Base-by-base conservation (phyloP, 257 asterid genomes). In the Apocynum venetum region DNA sequence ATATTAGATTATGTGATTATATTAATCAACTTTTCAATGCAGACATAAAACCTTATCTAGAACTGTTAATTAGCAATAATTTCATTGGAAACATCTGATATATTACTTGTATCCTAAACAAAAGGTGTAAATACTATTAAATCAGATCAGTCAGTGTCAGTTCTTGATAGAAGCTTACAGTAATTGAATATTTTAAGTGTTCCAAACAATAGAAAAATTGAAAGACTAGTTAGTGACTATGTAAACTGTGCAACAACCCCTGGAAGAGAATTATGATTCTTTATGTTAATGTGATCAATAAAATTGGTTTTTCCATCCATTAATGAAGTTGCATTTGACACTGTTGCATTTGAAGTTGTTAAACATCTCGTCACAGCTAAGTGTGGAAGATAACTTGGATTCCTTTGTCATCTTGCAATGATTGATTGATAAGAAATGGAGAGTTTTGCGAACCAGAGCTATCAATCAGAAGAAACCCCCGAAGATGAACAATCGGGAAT, bases 371-470 rank as follows among this genome's bases (percentile, higher is more conserved):
- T 41, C 7, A 63, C 4, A 8, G 41, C 31, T 25, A 7, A 43
- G 0, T 44, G 35, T 68, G 72, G 72, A 19, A 67, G 52, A 17
- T 67, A 53, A 41, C 72, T 67, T 41, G 72, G 72, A 67, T 43
- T 43, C 52, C 51, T 67, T 67, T 67, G 72, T 52, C 72, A 67
- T 67, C 72, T 67, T 67, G 72, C 36, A 41, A 67, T 43, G 52
- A 67, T 43, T 67, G 51, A 66, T 66, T 40, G 49, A 38, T 5
- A 38, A 57, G 10, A 56, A 3, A 38, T 38, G 48, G 25, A 19
- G 53, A 57, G 7, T 36, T 44, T 68, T 68, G 73, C 8, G 53
- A 36, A 43, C 38, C 7, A 68, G 48, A 68, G 1, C 36, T 57
- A 25, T 13, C 71, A 64, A 38, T 64, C 35, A 36, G 10, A 35